Evolutionary conservation across 225 moss, liverwort and hornwort genomes (phyloP), one percentile per base, ranked within the genome.

Genomic region (Bryoerythrophyllum caledonicum): DNA sequence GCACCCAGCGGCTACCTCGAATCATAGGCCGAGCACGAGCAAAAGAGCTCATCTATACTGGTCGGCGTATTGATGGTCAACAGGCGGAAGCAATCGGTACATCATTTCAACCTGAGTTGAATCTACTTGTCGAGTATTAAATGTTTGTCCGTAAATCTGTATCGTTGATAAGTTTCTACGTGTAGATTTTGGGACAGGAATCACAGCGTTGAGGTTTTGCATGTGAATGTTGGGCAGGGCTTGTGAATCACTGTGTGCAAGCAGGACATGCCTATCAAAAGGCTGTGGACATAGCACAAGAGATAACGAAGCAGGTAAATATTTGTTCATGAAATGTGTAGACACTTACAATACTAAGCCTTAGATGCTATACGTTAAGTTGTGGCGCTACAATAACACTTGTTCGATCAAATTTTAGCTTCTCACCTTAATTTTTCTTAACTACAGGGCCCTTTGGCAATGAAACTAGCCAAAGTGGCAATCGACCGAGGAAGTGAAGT

Each of bases 11-110:
- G 30, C 86, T 99, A 82, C 97, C 97, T 73, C 88, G 97, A 81
- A 80, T 94, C 54, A 86, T 99, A 67, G 97, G 97, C 53, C 86
- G 93, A 72, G 90, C 97, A 73, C 80, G 84, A 74, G 97, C 97
- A 28, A 94, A 99, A 70, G 97, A 99, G 79, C 90, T 99, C 73
- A 95, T 99, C 62, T 99, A 93, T 37, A 99, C 97, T 75, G 91
- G 91, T 44, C 89, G 90, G 14, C 90, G 89, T 57, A 87, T 99
- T 65, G 82, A 89, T 87, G 91, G 95, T 66, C 80, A 89, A 70
- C 81, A 79, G 43, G 97, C 91, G 48, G 91, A 93, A 87, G 79
- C 81, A 24, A 86, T 95, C 78, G 96, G 94, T 94, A 91, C 48
- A 49, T 19, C 40, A 21, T 72, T 58, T 60, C 68, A 67, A 60